Conservation (phyloP, 2,329 filamentous ascomycete genomes). For the Phaeosphaeria sp. region DNA sequence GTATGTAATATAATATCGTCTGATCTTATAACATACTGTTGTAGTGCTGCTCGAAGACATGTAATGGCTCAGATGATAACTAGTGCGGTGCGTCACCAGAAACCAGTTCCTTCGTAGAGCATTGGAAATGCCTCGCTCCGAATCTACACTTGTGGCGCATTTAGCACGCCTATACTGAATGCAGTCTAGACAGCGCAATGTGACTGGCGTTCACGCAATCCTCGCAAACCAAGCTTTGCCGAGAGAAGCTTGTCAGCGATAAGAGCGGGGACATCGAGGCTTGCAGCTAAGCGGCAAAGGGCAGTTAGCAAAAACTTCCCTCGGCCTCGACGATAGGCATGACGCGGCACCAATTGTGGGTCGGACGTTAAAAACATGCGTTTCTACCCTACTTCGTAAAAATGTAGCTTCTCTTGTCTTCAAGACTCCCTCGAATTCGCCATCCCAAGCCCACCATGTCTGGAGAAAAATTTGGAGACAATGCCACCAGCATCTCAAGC, state of each 20-base stretch:
- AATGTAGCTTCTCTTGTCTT: not conserved
- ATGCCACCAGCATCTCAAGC: constrained; percentile 16
- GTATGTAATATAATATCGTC: too few relatives aligned
- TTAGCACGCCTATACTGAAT: not conserved
- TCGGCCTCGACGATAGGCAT: not conserved
- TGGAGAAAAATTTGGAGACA: constrained; percentile 20
- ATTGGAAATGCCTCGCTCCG: not conserved
- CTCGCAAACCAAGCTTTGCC: constrained; percentile 15
- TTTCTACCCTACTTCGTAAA: constrained; percentile 6
- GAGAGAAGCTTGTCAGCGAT: constrained; percentile 24
- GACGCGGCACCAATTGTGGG: constrained; percentile 13
- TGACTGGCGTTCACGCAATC: not conserved
- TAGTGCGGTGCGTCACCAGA: too few relatives aligned
- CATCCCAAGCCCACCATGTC: constrained; percentile 14
- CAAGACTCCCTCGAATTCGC: not conserved
- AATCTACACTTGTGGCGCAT: not conserved
- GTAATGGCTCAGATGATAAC: too few relatives aligned
- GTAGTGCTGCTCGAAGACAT: too few relatives aligned
- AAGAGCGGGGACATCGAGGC: constrained; percentile 20
- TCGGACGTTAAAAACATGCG: constrained; percentile 5
- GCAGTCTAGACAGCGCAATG: not conserved
- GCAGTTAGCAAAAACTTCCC: constrained; percentile 8
- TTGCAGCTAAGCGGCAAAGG: constrained; percentile 18
- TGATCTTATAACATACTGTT: too few relatives aligned
- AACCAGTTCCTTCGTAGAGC: too few relatives aligned